Conservation (phyloP, 345 rosid genomes). For the Brassica napus region Da-Ae NC_063446.1:72630501-72631000, state of each 20-base stretch:
- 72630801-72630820: slow-evolving; percentile 37
- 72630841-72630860: slow-evolving; percentile 90
- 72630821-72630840: slow-evolving; percentile 57
- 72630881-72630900: slow-evolving; percentile 80
- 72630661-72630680: slow-evolving; percentile 75
- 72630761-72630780: slow-evolving; percentile 54
- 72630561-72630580: slow-evolving; percentile 46
- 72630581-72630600: slow-evolving; percentile 45
- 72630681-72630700: slow-evolving; percentile 70
- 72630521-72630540: slow-evolving; percentile 49
- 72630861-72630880: slow-evolving; percentile 83
- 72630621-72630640: slow-evolving; percentile 50
- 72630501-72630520: slow-evolving; percentile 48
- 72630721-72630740: slow-evolving; percentile 42
- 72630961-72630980: background rate
- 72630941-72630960: slow-evolving; percentile 57
- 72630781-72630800: slow-evolving; percentile 56
- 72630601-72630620: slow-evolving; percentile 39
- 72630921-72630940: slow-evolving; percentile 73
- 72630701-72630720: slow-evolving; percentile 71
- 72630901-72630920: slow-evolving; percentile 60
- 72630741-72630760: slow-evolving; percentile 70
- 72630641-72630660: slow-evolving; percentile 30
- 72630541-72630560: slow-evolving; percentile 74
- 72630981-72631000: background rate